Evolutionary conservation across 2,329 filamentous ascomycete species (phyloP).

Genomic region (Colletotrichum destructivum): DNA sequence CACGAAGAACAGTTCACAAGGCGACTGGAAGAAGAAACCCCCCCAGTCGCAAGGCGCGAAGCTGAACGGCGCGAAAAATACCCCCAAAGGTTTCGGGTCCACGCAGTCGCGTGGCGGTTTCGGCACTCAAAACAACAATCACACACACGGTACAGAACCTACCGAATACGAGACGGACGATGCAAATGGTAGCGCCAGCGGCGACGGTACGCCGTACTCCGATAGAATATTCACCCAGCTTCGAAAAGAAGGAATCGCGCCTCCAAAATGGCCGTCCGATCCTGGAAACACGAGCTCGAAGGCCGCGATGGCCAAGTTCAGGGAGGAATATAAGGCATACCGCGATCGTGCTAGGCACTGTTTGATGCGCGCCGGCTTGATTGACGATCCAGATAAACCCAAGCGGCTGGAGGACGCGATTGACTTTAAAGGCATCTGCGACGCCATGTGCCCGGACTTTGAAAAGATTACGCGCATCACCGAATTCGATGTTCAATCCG

Average conservation of each 20-base stretch:
- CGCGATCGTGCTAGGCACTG: constrained; percentile 70
- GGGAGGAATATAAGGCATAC: constrained; percentile 71
- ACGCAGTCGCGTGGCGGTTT: constrained; percentile 38
- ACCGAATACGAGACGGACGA: constrained; percentile 44
- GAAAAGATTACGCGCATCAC: constrained; percentile 75
- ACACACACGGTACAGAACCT: constrained; percentile 9
- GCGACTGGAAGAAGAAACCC: constrained; percentile 45
- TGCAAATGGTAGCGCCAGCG: constrained; percentile 13
- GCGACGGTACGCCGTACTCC: constrained; percentile 57
- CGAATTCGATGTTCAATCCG: constrained; percentile 70
- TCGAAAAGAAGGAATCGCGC: constrained; percentile 67
- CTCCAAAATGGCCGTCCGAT: constrained; percentile 70
- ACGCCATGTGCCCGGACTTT: constrained; percentile 79
- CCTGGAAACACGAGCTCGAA: constrained; percentile 65
- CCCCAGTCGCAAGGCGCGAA: constrained; percentile 25
- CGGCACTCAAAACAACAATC: constrained; percentile 28
- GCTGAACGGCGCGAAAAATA: constrained; percentile 36
- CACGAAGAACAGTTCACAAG: constrained; percentile 43
- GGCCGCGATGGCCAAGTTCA: constrained; percentile 67
- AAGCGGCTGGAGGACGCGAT: constrained; percentile 75
- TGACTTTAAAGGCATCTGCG: constrained; percentile 77
- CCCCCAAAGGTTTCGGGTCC: constrained; percentile 27
- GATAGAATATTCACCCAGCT: constrained; percentile 68
- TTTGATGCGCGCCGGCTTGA: constrained; percentile 71
- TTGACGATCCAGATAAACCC: constrained; percentile 76